Percentiles rank a stretch among this genome's conserved stretches.
Conservation (phyloP, 1,284 basidiomycete species). For the Veloporphyrellus conicus region DNA sequence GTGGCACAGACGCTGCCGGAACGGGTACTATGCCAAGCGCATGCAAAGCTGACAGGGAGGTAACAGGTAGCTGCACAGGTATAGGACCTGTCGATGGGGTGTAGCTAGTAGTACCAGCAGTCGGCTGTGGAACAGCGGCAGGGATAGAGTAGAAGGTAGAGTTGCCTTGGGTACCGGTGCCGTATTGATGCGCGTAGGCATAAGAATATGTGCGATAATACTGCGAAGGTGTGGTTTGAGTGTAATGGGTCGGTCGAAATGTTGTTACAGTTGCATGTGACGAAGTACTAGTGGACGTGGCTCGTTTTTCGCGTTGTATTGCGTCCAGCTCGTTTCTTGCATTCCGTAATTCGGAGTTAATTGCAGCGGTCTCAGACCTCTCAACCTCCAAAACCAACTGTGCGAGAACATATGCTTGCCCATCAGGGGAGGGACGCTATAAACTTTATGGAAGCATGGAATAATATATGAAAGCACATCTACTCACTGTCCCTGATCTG, state of each 20-base stretch:
- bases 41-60: constrained; percentile 63
- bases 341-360: constrained; percentile 57
- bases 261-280: constrained; percentile 31
- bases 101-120: constrained; percentile 32
- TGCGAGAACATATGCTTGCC: constrained; percentile 58
- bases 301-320: constrained; percentile 61
- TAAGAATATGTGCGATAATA: constrained; percentile 57
- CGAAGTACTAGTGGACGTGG: constrained; percentile 23
- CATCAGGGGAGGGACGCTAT: constrained; percentile 56
- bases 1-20: constrained; percentile 51
- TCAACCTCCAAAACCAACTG: constrained; percentile 63
- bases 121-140: constrained; percentile 28
- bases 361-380: constrained; percentile 50
- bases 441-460: constrained; percentile 14
- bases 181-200: constrained; percentile 52
- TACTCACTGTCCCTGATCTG: constrained; percentile 53
- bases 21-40: constrained; percentile 71
- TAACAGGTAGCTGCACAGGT: constrained; percentile 68
- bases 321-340: constrained; percentile 63
- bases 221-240: constrained; percentile 41
- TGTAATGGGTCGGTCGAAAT: constrained; percentile 35
- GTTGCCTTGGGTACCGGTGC: constrained; percentile 29
- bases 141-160: constrained; percentile 29
- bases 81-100: constrained; percentile 48
- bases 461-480: constrained; percentile 1